phyloP scores from a whole-genome alignment of 768 basidiomycete genomes.

The Suillus lakei region DNA sequence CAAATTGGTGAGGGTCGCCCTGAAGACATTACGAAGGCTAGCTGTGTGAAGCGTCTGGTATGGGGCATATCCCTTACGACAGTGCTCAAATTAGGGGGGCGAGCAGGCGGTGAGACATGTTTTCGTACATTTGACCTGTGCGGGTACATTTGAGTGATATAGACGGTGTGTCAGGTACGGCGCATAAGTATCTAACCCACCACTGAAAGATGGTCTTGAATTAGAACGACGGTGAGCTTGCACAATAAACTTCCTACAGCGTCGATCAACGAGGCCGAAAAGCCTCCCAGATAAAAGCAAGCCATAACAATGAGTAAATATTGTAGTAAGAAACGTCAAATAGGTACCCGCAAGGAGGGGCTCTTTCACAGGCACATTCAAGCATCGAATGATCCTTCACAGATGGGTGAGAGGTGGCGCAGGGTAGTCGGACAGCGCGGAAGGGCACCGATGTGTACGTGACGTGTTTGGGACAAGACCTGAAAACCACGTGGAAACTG shows the following conservation, averaged over 20 bases:
- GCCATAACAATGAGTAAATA: neutral
- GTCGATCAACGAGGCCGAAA: neutral
- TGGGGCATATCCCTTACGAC: neutral
- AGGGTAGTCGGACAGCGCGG: constrained; percentile 16
- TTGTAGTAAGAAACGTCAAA: neutral
- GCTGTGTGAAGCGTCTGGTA: neutral
- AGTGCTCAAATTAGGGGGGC: neutral
- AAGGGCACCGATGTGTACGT: constrained; percentile 2
- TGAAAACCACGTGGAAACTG: constrained; percentile 26
- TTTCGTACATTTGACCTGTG: neutral
- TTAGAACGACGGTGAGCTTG: neutral
- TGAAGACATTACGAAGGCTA: neutral
- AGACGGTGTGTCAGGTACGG: neutral
- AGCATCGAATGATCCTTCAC: constrained; percentile 22
- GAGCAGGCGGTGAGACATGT: neutral
- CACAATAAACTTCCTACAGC: neutral
- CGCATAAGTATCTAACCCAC: neutral
- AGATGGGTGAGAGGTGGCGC: constrained; percentile 3
- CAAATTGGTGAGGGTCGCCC: neutral
- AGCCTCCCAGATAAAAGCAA: neutral
- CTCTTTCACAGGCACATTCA: constrained; percentile 34
- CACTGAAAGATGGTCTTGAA: neutral
- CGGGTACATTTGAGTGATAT: neutral
- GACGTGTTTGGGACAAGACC: constrained; percentile 35
- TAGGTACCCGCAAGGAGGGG: constrained; percentile 40